A percentile compares a stretch with the other conserved stretches of the same genome.
Evolutionary conservation across 768 basidiomycete genomes (phyloP).

Genomic region (Podaxis carcinomalis): DNA sequence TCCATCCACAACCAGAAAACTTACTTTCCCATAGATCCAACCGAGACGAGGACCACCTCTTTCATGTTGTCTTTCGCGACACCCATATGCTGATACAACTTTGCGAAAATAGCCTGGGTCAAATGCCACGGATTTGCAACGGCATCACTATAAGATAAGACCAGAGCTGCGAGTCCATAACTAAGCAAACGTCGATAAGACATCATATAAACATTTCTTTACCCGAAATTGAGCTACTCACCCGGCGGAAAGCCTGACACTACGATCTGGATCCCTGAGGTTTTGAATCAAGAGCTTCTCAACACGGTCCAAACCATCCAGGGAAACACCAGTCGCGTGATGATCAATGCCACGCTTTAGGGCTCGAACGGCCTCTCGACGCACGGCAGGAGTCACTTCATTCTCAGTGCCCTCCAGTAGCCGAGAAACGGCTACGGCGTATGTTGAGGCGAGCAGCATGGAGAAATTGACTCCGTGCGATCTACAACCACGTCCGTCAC

Average conservation of each 20-base stretch:
- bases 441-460: conserved; percentile 27
- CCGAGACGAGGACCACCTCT: conserved; percentile 62
- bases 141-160: conserved; percentile 36
- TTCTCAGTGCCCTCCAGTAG: conserved; percentile 44
- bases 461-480: conserved; percentile 19
- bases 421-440: conserved; percentile 29
- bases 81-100: conserved; percentile 47
- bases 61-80: conserved; percentile 40
- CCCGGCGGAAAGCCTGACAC: conserved; percentile 67
- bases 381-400: conserved; percentile 44
- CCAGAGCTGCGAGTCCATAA: conserved; percentile 43
- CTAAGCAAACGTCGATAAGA: conserved; percentile 22
- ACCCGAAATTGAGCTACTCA: conserved; percentile 26
- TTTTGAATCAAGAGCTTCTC: conserved; percentile 37
- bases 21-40: conserved; percentile 54
- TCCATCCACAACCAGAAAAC: conserved; percentile 7
- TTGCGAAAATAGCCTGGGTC: conserved; percentile 38
- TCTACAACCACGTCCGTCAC: conserved; percentile 26
- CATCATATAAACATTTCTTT: neutral
- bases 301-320: conserved; percentile 24
- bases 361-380: conserved; percentile 36
- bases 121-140: conserved; percentile 26
- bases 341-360: conserved; percentile 40
- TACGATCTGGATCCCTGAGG: conserved; percentile 50
- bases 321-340: conserved; percentile 24